Percentiles rank a stretch among this genome's conserved stretches.
Evolutionary conservation across 1,139 yeast species (phyloP).

Genomic region (Sugiyamaella sp.): DNA sequence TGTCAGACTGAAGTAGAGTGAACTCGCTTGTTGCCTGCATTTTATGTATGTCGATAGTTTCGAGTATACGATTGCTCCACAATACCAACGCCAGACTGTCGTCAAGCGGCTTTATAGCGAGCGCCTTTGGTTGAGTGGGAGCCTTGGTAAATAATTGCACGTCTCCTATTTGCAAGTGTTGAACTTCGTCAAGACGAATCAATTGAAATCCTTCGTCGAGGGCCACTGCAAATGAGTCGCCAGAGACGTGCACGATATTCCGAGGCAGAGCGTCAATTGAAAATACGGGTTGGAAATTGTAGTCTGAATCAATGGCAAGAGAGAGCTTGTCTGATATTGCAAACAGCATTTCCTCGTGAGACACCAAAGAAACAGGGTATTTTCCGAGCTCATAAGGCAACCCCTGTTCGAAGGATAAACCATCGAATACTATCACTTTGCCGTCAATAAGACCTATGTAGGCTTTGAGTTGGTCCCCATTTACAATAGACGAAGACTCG

Average conservation of each 20-base stretch:
- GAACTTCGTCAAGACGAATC: constrained; percentile 6
- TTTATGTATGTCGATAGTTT: constrained; percentile 7
- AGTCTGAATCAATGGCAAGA: constrained; percentile 12
- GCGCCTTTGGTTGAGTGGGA: not conserved
- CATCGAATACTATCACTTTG: constrained; percentile 5
- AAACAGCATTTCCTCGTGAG: constrained; percentile 6
- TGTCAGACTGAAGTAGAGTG: not conserved
- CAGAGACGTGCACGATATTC: not conserved
- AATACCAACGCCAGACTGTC: constrained; percentile 1
- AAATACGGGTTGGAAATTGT: constrained; percentile 7
- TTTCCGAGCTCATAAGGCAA: constrained; percentile 1
- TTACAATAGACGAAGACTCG: not conserved
- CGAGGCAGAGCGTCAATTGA: constrained; percentile 5
- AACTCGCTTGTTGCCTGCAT: not conserved
- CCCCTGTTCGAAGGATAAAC: not conserved
- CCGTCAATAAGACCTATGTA: constrained; percentile 18
- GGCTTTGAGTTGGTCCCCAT: not conserved
- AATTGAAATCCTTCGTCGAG: constrained; percentile 10
- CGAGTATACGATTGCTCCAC: not conserved
- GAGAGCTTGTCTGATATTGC: constrained; percentile 16
- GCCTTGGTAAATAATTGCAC: not conserved
- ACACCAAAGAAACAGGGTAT: constrained; percentile 8
- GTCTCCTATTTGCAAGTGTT: constrained; percentile 14
- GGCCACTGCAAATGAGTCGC: constrained; percentile 12
- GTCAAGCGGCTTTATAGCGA: constrained; percentile 1